Evolutionary conservation across 2,329 filamentous ascomycete species (phyloP).

Genomic region (Eutypa lata): DNA sequence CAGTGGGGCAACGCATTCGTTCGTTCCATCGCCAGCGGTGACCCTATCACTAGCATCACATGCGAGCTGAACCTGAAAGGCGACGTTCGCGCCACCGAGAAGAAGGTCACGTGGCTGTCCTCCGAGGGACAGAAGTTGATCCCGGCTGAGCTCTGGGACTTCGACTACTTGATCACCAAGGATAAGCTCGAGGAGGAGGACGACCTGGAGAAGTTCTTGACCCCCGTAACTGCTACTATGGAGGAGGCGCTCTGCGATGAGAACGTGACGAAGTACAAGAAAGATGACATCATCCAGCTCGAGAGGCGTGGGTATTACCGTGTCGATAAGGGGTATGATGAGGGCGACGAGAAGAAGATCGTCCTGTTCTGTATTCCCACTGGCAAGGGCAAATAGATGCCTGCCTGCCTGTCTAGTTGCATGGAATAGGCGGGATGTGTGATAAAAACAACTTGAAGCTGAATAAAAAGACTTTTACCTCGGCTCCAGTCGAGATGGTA

Average conservation of each 20-base stretch:
- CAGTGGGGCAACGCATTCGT: conserved; percentile 91
- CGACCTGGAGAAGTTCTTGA: conserved; percentile 79
- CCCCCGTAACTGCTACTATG: conserved; percentile 69
- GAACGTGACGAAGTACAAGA: conserved; percentile 75
- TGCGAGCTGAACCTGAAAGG: conserved; percentile 88
- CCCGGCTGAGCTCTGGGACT: conserved; percentile 84
- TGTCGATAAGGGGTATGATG: conserved; percentile 64
- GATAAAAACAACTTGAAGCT: too few relatives aligned
- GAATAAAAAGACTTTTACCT: too few relatives aligned
- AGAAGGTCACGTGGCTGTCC: conserved; percentile 95
- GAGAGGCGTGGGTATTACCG: conserved; percentile 92
- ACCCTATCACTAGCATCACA: conserved; percentile 66
- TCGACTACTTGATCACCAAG: conserved; percentile 93
- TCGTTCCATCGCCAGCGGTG: conserved; percentile 57
- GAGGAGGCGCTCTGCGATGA: conserved; percentile 76
- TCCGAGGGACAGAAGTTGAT: conserved; percentile 72
- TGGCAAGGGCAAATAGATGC: conserved; percentile 45
- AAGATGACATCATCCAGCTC: conserved; percentile 90
- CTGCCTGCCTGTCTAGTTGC: too few relatives aligned
- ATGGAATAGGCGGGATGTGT: too few relatives aligned
- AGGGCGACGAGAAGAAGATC: conserved; percentile 51
- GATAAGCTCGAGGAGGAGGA: conserved; percentile 91
- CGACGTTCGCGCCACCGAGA: conserved; percentile 91
- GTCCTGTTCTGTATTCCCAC: conserved; percentile 58
- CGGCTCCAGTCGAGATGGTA: too few relatives aligned